Evolutionary conservation across 345 rosid genomes (phyloP), one percentile per base, ranked within the genome.

Genomic region (Populus nigra): DNA sequence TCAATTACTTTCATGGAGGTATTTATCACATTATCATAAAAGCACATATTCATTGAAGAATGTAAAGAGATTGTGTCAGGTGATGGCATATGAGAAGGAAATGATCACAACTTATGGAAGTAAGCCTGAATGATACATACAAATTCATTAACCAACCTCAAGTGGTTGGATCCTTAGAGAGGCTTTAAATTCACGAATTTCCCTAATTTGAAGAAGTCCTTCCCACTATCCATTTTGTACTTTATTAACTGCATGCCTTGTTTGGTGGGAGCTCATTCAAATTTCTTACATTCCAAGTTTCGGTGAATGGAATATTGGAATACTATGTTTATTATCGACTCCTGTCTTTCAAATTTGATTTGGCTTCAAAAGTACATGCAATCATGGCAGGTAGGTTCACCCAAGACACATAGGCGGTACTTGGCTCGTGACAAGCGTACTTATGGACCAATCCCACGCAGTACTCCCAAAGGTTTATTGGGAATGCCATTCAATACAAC

Each of bases 401-500:
- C 99, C 41, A 92, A 88, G 85, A 96, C 99, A 31, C 98, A 96
- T 84, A 85, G 94, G 71, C 88, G 97, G 78, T 93, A 61, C 87
- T 84, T 96, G 73, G 98, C 97, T 78, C 88, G 97, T 49, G 93
- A 91, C 73, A 77, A 89, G 49, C 98, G 99, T 81, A 93, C 96
- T 29, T 95, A 95, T 73, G 98, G 98, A 78, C 99, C 98, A 59
- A 88, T 92, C 96, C 98, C 97, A 68, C 94, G 97, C 55, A 77
- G 81, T 33, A 86, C 75, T 68, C 98, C 98, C 2, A 96, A 93
- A 90, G 99, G 99, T 69, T 88, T 95, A 80, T 69, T 95, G 66
- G 99, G 98, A 79, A 93, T 95, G 98, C 98, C 98, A 45, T 93
- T 95, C 76, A 95, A 95, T 78, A 93, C 94, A 72, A 95, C 98